phyloP scores from a whole-genome alignment of 768 basidiomycete species.

The Kwoniella bestiolae region DNA sequence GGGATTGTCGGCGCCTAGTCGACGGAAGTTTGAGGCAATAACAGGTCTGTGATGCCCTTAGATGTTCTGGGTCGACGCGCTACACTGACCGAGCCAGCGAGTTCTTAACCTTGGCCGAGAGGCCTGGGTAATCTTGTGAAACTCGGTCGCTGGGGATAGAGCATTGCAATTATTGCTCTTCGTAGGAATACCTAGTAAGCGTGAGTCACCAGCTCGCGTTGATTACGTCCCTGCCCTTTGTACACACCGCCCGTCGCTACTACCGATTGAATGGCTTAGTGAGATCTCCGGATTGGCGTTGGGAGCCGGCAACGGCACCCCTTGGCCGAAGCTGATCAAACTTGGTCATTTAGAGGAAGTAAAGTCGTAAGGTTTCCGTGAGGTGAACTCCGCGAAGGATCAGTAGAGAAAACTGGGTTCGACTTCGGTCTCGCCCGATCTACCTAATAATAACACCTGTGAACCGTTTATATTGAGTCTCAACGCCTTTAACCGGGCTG shows the following conservation, averaged over 20 bases:
- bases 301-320: constrained; percentile 64
- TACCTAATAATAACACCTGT: constrained; percentile 62
- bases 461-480: constrained; percentile 53
- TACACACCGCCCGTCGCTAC: constrained; percentile 89
- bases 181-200: constrained; percentile 88
- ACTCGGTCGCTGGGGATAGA: constrained; percentile 82
- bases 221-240: constrained; percentile 90
- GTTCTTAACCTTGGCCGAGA: constrained; percentile 75
- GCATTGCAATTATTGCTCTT: constrained; percentile 91
- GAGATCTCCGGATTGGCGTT: constrained; percentile 79
- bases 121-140: constrained; percentile 77
- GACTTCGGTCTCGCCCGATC: constrained; percentile 64
- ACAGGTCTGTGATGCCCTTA: constrained; percentile 90
- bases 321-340: constrained; percentile 70
- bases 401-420: constrained; percentile 62
- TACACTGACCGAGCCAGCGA: constrained; percentile 89
- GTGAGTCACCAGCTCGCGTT: constrained; percentile 85
- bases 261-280: constrained; percentile 90
- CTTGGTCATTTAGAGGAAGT: constrained; percentile 84
- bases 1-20: constrained; percentile 79
- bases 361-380: constrained; percentile 81
- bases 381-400: constrained; percentile 82
- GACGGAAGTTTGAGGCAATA: constrained; percentile 86
- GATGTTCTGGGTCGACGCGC: constrained; percentile 85
- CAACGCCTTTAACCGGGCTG: constrained; percentile 5